A percentile compares a stretch with the other conserved stretches of the same genome.
Conservation (phyloP, 192 early-diverging fungal species). For the Borealophlyctis nickersoniae region DNA sequence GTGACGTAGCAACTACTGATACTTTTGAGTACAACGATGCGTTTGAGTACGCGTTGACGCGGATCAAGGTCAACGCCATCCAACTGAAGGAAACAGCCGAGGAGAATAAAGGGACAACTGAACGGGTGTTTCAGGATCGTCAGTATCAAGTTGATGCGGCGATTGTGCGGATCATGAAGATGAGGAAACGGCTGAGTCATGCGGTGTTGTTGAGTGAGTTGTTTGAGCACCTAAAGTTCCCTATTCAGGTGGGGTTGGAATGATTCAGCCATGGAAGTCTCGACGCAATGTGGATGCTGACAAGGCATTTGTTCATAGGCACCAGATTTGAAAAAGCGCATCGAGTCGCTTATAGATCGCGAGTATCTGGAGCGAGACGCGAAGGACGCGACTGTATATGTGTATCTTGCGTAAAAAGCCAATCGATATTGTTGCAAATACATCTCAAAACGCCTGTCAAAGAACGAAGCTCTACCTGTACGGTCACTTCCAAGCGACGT, state of each 20-base stretch:
- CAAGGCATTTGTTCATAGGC: conserved; percentile 16
- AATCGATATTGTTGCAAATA: no score
- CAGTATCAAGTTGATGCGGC: conserved; percentile 91
- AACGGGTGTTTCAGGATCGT: conserved; percentile 81
- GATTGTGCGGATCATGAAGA: conserved; percentile 97
- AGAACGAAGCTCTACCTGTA: no score
- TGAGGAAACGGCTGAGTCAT: conserved; percentile 78
- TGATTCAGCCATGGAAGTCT: neutral
- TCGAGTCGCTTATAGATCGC: conserved; percentile 93
- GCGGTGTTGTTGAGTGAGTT: conserved; percentile 77
- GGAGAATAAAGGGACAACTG: conserved; percentile 78
- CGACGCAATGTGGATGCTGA: neutral
- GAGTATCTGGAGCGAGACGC: conserved; percentile 88
- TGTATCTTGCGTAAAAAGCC: conserved; percentile 50
- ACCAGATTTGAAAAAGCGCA: conserved; percentile 76
- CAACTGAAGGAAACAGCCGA: conserved; percentile 59
- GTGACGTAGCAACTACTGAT: conserved; percentile 29
- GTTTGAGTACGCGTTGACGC: conserved; percentile 50
- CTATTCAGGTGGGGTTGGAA: conserved; percentile 63
- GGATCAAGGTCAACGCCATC: conserved; percentile 49
- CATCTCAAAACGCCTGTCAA: conserved; percentile 8
- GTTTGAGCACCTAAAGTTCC: conserved; percentile 69
- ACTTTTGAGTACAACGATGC: conserved; percentile 65
- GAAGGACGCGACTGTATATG: conserved; percentile 44
- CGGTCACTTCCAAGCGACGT: no score